Base-by-base conservation (phyloP, 768 basidiomycete species). In the Leccinellum luteum region DNA sequence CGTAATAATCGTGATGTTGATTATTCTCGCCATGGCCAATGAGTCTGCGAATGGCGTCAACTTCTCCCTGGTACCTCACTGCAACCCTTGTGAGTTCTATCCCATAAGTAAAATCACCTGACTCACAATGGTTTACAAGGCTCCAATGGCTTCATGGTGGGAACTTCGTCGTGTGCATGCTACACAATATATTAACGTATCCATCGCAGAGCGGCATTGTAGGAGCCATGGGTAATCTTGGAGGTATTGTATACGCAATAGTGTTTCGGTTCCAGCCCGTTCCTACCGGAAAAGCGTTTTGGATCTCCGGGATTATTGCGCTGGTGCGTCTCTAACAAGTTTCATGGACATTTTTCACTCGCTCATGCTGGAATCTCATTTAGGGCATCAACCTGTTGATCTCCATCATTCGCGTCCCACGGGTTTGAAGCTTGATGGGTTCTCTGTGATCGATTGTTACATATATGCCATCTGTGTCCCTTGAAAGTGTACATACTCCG, bases 61-160 rank as follows among this genome's bases (percentile, higher is more conserved):
- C 62, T 82, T 81, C 59, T 69, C 79, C n/a, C 73, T 79, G 44
- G 78, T 80, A 0, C 80, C 81, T 0, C 81, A 81, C 60, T 79
- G 79, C 66, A 80, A 79, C 59, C 64, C 78, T 13, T 72, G 73
- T 68, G 70, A 68, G 61, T 74, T 17, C 30, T 13, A 8, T 30
- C n/a, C n/a, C 28, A 10, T 28, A n/a, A 25, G 10, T 21, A n/a
- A 19, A 5, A 30, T 28, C 3, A 55, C 13, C n/a, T 19, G 6
- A 49, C 23, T 10, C 9, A 48, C n/a, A 28, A 15, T 23, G 12
- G 8, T 51, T 34, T 15, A 28, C 23, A 55, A 62, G 63, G 64
- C 49, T 62, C 71, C 25, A 73, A 76, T 55, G 73, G 77, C 12
- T 60, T 75, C 57, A 71, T 75, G 72, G 73, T 74, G 32, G 61